A percentile compares a stretch with the other conserved stretches of the same genome.
Evolutionary conservation across 495 filamentous ascomycete genomes (phyloP).

Genomic region (Trichoderma gamsii): DNA sequence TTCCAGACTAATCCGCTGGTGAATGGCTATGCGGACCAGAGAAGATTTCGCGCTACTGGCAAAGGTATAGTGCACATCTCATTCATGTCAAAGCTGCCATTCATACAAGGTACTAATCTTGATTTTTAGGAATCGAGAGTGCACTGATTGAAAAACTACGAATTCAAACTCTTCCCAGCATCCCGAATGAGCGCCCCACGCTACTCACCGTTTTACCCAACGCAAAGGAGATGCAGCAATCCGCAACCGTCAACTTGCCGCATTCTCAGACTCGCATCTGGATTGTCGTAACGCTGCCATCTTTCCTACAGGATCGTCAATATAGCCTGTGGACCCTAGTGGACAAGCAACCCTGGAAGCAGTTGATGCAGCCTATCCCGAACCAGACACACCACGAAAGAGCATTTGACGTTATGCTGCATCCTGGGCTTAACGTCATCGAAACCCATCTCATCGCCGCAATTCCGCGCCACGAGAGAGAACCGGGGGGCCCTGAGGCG

Average conservation of each 20-base stretch:
- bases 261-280: conserved; percentile 58
- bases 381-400: conserved; percentile 42
- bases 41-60: conserved; percentile 38
- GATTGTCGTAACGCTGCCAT: conserved; percentile 53
- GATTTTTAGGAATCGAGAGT: conserved; percentile 33
- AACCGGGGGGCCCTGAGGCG: conserved; percentile 48
- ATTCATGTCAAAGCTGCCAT: background rate
- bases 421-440: conserved; percentile 58
- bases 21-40: conserved; percentile 28
- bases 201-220: conserved; percentile 55
- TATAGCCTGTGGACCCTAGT: conserved; percentile 57
- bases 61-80: conserved; percentile 40
- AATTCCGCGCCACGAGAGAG: conserved; percentile 51
- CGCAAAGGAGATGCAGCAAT: conserved; percentile 56
- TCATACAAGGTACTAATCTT: conserved; percentile 11
- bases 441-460: conserved; percentile 61
- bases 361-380: conserved; percentile 35
- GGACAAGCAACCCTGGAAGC: conserved; percentile 41
- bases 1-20: conserved; percentile 27
- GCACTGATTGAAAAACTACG: conserved; percentile 61
- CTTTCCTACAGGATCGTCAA: conserved; percentile 48
- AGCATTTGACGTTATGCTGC: conserved; percentile 56
- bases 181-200: conserved; percentile 50
- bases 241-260: conserved; percentile 59
- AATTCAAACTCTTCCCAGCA: conserved; percentile 58